These are phyloP conservation scores for Fraxinus excelsior DNA, from an alignment of 257 asterid species.

Conservation along the genomic window DNA sequence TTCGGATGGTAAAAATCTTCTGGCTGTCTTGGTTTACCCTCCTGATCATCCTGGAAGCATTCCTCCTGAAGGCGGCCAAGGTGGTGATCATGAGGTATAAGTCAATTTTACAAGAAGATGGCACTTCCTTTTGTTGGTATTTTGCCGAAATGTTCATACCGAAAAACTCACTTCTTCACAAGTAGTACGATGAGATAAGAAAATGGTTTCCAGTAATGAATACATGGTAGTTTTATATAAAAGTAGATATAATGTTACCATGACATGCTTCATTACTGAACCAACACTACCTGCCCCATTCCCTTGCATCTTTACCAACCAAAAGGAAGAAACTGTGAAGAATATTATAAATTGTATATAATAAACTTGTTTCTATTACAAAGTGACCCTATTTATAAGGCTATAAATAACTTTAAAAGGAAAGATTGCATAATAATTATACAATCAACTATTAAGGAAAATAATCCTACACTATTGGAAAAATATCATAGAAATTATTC, in stretches of 20 bases:
- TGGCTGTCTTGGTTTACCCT: slow-evolving; percentile 89
- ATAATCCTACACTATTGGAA: too few species aligned
- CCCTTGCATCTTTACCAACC: not conserved
- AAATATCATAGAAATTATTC: too few species aligned
- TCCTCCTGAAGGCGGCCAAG: slow-evolving; percentile 96
- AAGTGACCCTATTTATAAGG: too few species aligned
- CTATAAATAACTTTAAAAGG: too few species aligned
- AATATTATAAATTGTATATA: too few species aligned
- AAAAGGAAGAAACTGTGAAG: slow-evolving; percentile 10
- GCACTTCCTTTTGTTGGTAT: not conserved
- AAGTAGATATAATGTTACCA: not conserved
- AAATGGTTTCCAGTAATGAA: not conserved
- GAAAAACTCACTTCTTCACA: slow-evolving; percentile 1
- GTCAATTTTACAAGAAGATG: slow-evolving; percentile 22
- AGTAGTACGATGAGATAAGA: slow-evolving; percentile 3
- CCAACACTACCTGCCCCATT: not conserved
- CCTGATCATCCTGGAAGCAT: slow-evolving; percentile 97
- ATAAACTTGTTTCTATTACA: too few species aligned
- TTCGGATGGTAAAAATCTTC: slow-evolving; percentile 69
- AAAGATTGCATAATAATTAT: too few species aligned
- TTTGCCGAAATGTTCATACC: slow-evolving; percentile 2
- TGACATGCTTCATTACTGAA: slow-evolving; percentile 11
- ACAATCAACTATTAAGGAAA: too few species aligned
- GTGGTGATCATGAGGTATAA: slow-evolving; percentile 98
- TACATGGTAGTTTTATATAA: slow-evolving; percentile 7